Evolutionary conservation across 2,329 filamentous ascomycete species (phyloP).

Genomic region (Dactylellina haptotyla): DNA sequence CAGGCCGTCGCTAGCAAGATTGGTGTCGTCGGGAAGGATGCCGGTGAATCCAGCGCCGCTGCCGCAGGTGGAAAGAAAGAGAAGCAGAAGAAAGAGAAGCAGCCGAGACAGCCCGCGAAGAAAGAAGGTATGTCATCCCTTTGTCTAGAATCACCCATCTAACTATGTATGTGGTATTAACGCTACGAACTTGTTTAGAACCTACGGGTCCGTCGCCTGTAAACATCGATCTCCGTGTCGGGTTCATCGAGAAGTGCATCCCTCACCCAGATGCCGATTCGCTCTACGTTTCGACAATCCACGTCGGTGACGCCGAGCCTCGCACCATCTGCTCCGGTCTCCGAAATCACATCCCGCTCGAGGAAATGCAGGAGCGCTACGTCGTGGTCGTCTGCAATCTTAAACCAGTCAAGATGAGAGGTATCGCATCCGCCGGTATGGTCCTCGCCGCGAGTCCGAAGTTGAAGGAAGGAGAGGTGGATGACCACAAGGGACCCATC

Average conservation of each 20-base stretch:
- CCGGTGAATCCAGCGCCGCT: slow-evolving; percentile 56
- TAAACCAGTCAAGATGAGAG: slow-evolving; percentile 99
- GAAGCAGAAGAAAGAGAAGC: slow-evolving; percentile 93
- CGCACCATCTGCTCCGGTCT: slow-evolving; percentile 97
- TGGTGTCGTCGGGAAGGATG: slow-evolving; percentile 45
- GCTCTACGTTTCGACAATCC: slow-evolving; percentile 93
- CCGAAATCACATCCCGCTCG: slow-evolving; percentile 89
- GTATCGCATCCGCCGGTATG: slow-evolving; percentile 84
- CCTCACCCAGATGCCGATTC: slow-evolving; percentile 97
- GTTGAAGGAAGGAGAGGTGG: slow-evolving; percentile 77
- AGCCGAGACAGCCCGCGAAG: slow-evolving; percentile 67
- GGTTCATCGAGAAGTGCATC: slow-evolving; percentile 95
- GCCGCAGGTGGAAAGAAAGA: slow-evolving; percentile 66
- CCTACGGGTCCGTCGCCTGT: slow-evolving; percentile 78
- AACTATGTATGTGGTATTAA: background rate
- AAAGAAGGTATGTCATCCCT: slow-evolving; percentile 60
- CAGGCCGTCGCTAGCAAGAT: slow-evolving; percentile 65
- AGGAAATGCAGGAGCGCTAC: slow-evolving; percentile 96
- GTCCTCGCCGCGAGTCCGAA: slow-evolving; percentile 93
- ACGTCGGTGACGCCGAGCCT: slow-evolving; percentile 86
- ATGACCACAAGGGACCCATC: slow-evolving; percentile 85
- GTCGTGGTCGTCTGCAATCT: slow-evolving; percentile 96
- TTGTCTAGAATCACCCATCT: background rate
- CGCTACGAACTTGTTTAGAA: slow-evolving; percentile 63
- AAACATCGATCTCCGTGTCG: slow-evolving; percentile 93